These are phyloP conservation scores for Leccinum ochraceum DNA, from an alignment of 768 basidiomycete genomes.

Conservation along the genomic window DNA sequence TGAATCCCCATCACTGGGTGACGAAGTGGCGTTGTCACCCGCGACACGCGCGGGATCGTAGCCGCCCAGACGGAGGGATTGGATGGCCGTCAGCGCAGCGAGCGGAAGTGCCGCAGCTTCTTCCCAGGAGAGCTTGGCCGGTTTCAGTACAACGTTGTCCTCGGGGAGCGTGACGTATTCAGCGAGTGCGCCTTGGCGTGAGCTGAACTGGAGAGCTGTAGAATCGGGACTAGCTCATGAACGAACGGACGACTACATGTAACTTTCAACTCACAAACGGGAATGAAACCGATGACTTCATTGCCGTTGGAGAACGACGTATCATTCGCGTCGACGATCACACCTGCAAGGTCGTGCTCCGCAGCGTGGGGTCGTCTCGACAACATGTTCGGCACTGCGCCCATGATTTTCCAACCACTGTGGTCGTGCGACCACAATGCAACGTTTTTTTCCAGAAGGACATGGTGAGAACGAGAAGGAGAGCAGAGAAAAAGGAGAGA, in stretches of 20 bases:
- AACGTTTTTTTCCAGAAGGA: neutral
- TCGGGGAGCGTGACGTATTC: constrained; percentile 53
- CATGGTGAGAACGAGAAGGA: neutral
- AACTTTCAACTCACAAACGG: constrained; percentile 32
- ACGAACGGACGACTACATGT: neutral
- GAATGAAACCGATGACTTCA: constrained; percentile 59
- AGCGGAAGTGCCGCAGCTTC: constrained; percentile 64
- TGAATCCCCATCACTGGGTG: constrained; percentile 38
- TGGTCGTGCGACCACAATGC: neutral
- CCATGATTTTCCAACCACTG: constrained; percentile 65
- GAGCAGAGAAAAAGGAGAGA: neutral
- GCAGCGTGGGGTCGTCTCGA: constrained; percentile 50
- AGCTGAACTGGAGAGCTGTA: constrained; percentile 33
- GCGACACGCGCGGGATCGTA: constrained; percentile 42
- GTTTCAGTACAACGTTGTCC: constrained; percentile 30
- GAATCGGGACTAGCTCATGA: neutral
- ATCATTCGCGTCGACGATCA: constrained; percentile 55
- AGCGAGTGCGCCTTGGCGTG: constrained; percentile 55
- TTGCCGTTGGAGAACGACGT: constrained; percentile 59
- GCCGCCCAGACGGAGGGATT: constrained; percentile 48
- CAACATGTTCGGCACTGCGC: constrained; percentile 46
- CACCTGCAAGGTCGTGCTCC: constrained; percentile 66
- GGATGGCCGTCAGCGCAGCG: constrained; percentile 59
- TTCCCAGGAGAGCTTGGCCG: constrained; percentile 48
- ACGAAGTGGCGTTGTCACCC: neutral